A percentile compares a stretch with the other conserved stretches of the same genome.
Evolutionary conservation across 2,329 filamentous ascomycete species (phyloP).

Genomic region (Talaromyces sp.): DNA sequence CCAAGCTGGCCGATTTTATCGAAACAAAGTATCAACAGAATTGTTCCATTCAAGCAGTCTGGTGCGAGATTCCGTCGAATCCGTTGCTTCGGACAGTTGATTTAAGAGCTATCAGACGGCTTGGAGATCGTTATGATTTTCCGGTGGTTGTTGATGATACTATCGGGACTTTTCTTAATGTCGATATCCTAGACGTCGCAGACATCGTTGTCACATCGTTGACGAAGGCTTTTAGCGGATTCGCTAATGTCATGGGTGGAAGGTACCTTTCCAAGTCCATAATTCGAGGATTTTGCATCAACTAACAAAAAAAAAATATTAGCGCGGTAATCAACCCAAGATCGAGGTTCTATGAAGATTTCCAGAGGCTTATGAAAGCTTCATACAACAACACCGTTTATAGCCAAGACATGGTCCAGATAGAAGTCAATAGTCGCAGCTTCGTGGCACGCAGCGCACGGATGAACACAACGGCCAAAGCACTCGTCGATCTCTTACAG

Average conservation of each 20-base stretch:
- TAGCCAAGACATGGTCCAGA: too few species aligned
- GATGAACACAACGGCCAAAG: too few species aligned
- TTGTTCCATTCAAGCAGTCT: slow-evolving; percentile 40
- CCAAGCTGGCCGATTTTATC: slow-evolving; percentile 42
- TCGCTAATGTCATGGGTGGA: slow-evolving; percentile 53
- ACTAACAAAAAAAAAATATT: too few species aligned
- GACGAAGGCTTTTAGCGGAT: slow-evolving; percentile 57
- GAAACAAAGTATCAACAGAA: slow-evolving; percentile 25
- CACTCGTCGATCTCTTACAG: slow-evolving; percentile 38
- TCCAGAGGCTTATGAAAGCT: too few species aligned
- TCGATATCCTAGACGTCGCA: slow-evolving; percentile 44
- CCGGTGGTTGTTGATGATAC: slow-evolving; percentile 36
- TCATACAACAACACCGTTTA: too few species aligned
- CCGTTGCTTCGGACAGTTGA: slow-evolving; percentile 42
- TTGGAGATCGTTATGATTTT: slow-evolving; percentile 37
- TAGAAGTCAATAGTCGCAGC: too few species aligned
- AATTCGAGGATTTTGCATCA: too few species aligned
- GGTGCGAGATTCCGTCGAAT: slow-evolving; percentile 50
- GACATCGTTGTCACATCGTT: slow-evolving; percentile 51
- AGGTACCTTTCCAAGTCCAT: too few species aligned
- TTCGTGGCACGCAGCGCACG: too few species aligned
- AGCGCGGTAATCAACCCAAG: too few species aligned
- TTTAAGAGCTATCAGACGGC: slow-evolving; percentile 33
- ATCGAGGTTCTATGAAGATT: too few species aligned
- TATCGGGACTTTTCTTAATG: slow-evolving; percentile 32